Evolutionary conservation across 352 stramenopile species (phyloP).

Genomic region (Pythium biforme): DNA sequence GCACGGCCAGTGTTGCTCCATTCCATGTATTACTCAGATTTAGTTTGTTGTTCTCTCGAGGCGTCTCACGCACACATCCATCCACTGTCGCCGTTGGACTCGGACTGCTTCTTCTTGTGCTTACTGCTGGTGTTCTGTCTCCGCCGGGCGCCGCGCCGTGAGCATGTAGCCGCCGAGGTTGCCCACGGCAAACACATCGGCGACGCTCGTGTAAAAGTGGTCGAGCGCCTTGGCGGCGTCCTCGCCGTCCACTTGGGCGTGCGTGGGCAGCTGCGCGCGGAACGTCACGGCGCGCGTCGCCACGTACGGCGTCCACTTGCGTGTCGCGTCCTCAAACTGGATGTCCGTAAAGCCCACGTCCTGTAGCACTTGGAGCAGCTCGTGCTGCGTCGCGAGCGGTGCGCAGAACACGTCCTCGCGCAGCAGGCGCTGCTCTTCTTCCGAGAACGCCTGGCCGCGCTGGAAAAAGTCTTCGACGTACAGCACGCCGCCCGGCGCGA

Average conservation of each 20-base stretch:
- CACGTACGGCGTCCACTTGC: conserved; percentile 70
- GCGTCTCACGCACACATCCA: too few species aligned
- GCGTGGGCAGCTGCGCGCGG: conserved; percentile 39
- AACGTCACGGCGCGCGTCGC: conserved; percentile 42
- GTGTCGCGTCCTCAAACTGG: conserved; percentile 56
- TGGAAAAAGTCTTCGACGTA: conserved; percentile 84
- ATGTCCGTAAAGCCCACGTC: conserved; percentile 54
- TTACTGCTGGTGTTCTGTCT: not conserved
- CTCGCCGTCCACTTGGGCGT: conserved; percentile 57
- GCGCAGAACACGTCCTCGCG: conserved; percentile 63
- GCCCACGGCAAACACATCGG: conserved; percentile 45
- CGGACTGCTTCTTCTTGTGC: too few species aligned
- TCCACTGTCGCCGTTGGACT: too few species aligned
- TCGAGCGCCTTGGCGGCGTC: conserved; percentile 50
- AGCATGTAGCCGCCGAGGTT: conserved; percentile 72
- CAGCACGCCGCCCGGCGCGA: conserved; percentile 62
- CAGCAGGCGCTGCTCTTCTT: conserved; percentile 45
- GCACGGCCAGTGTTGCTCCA: too few species aligned
- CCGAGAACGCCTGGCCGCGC: conserved; percentile 37
- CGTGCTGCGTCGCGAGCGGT: conserved; percentile 36
- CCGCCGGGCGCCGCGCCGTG: conserved; percentile 26
- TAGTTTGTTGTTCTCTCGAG: not conserved
- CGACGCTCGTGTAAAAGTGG: conserved; percentile 73
- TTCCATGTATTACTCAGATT: too few species aligned
- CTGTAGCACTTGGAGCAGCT: conserved; percentile 43